A percentile compares a stretch with the other conserved stretches of the same genome.
phyloP scores from a whole-genome alignment of 441 rosid genomes.

The Daphne laureola region DNA sequence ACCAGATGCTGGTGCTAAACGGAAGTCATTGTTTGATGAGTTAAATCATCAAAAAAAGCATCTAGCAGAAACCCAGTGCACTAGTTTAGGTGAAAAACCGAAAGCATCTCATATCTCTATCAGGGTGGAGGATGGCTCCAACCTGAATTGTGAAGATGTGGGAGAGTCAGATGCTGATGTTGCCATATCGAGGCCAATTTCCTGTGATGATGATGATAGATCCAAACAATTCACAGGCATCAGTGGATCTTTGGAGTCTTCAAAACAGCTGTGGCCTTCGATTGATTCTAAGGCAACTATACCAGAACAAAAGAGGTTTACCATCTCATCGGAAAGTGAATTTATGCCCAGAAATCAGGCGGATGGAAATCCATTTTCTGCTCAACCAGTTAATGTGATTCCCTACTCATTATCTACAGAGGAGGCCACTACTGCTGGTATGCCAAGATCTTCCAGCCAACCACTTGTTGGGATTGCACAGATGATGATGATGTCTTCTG shows the following conservation, averaged over 20 bases:
- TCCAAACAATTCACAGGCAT: constrained; percentile 35
- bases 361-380: constrained; percentile 49
- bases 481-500: constrained; percentile 33
- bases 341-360: constrained; percentile 44
- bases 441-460: constrained; percentile 35
- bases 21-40: constrained; percentile 55
- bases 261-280: constrained; percentile 40
- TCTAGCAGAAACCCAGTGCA: constrained; percentile 41
- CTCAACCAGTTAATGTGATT: constrained; percentile 37
- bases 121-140: constrained; percentile 70
- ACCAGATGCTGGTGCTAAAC: constrained; percentile 47
- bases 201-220: constrained; percentile 38
- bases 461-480: constrained; percentile 34
- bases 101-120: constrained; percentile 61
- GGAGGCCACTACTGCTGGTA: constrained; percentile 43
- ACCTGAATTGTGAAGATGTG: constrained; percentile 86
- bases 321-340: constrained; percentile 41
- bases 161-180: constrained; percentile 91
- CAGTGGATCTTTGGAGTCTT: constrained; percentile 34
- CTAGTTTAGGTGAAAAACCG: constrained; percentile 48
- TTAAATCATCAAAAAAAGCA: constrained; percentile 48
- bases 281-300: constrained; percentile 35
- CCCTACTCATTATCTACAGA: constrained; percentile 21
- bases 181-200: constrained; percentile 44
- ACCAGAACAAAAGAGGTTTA: constrained; percentile 39